These are phyloP conservation scores for Tulasnella sp. DNA, from an alignment of 768 basidiomycete species.

Conservation along the genomic window DNA sequence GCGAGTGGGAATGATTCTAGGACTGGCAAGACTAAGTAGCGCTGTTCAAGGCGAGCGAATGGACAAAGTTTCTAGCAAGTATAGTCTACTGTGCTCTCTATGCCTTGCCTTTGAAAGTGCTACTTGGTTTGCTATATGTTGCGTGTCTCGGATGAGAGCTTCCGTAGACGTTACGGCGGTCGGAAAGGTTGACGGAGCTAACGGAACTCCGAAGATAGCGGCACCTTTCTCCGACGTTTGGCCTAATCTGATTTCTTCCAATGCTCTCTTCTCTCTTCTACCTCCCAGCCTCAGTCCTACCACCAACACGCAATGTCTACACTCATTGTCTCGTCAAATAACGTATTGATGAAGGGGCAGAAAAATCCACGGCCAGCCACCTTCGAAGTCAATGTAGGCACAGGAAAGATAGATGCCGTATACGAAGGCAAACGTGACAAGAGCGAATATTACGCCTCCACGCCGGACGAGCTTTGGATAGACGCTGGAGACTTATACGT, in stretches of 20 bases:
- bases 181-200: slow-evolving; percentile 1
- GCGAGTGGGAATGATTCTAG: too few species aligned
- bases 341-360: slow-evolving; percentile 53
- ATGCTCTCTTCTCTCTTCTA: not conserved
- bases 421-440: slow-evolving; percentile 36
- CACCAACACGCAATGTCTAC: not conserved
- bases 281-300: not conserved
- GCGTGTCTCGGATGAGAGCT: not conserved
- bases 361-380: slow-evolving; percentile 58
- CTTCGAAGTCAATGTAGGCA: slow-evolving; percentile 51
- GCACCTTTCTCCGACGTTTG: not conserved
- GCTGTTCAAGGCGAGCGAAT: too few species aligned
- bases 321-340: slow-evolving; percentile 41
- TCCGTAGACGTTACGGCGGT: not conserved
- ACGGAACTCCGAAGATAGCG: slow-evolving; percentile 1
- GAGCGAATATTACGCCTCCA: slow-evolving; percentile 35
- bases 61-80: too few species aligned
- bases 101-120: too few species aligned
- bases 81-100: too few species aligned
- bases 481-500: slow-evolving; percentile 57
- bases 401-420: slow-evolving; percentile 61
- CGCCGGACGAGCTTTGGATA: slow-evolving; percentile 41
- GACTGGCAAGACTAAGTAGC: too few species aligned
- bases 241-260: not conserved
- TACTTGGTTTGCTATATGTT: too few species aligned